A percentile compares a stretch with the other conserved stretches of the same genome.
These are phyloP conservation scores for Saccharomycopsis guyanensis DNA, from an alignment of 805 yeast genomes.

Conservation along the genomic window DNA sequence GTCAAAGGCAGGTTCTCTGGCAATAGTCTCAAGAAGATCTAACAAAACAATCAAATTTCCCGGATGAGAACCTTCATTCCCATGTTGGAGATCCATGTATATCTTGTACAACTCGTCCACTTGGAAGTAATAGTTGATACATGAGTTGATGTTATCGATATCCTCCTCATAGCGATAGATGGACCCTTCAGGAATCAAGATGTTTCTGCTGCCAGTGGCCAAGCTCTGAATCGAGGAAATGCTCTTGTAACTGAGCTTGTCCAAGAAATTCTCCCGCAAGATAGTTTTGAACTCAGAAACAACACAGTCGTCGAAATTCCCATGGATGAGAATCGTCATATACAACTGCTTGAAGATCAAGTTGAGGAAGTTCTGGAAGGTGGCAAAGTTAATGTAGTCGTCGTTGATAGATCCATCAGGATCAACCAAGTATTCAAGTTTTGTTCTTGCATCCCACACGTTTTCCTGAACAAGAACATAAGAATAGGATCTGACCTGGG, in stretches of 20 bases:
- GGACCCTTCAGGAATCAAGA: conserved; percentile 33
- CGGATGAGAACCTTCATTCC: neutral
- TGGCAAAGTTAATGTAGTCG: conserved; percentile 39
- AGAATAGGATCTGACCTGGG: conserved; percentile 60
- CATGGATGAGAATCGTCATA: conserved; percentile 67
- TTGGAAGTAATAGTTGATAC: conserved; percentile 73
- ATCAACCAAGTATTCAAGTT: conserved; percentile 37
- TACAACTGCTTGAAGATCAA: conserved; percentile 43
- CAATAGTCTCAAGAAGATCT: conserved; percentile 62
- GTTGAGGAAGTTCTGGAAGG: conserved; percentile 36
- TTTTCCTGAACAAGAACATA: conserved; percentile 64
- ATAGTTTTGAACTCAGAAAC: neutral
- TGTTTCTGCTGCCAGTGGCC: conserved; percentile 30
- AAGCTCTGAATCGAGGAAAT: conserved; percentile 2
- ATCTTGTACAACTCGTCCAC: conserved; percentile 35
- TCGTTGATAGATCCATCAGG: conserved; percentile 32
- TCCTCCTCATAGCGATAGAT: conserved; percentile 39
- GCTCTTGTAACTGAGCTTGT: neutral
- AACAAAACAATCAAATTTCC: conserved; percentile 39
- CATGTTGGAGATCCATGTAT: conserved; percentile 3
- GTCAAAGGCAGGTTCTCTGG: conserved; percentile 84
- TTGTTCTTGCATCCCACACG: conserved; percentile 58
- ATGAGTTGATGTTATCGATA: conserved; percentile 69
- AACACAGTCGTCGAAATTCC: conserved; percentile 46
- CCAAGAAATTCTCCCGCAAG: neutral